These are phyloP conservation scores for Ophiostoma novo-ulmi DNA, from an alignment of 2,329 filamentous ascomycete genomes.

Conservation along the genomic window DNA sequence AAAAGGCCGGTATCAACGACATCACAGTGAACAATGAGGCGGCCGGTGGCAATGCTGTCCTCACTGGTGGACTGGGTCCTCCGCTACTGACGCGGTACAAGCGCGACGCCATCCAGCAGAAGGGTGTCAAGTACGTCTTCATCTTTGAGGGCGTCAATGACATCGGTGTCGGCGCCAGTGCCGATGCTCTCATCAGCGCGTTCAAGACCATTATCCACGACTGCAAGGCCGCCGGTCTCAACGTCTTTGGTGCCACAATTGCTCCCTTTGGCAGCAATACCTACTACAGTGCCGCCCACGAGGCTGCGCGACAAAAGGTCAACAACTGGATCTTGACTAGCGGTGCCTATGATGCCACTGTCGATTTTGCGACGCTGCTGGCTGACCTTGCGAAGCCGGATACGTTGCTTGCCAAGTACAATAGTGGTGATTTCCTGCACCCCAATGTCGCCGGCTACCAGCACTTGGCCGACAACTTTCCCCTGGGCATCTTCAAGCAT, in stretches of 20 bases:
- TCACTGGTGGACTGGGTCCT: background rate
- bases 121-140: background rate
- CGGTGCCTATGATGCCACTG: background rate
- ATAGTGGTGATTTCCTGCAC: background rate
- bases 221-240: slow-evolving; percentile 50
- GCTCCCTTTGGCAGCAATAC: slow-evolving; percentile 49
- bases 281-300: background rate
- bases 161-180: slow-evolving; percentile 50
- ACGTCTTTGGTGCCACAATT: slow-evolving; percentile 59
- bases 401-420: background rate
- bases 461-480: slow-evolving; percentile 4
- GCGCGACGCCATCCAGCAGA: background rate
- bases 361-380: background rate
- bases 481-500: background rate
- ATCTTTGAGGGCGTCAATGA: slow-evolving; percentile 40
- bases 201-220: slow-evolving; percentile 54
- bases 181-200: slow-evolving; percentile 49
- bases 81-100: background rate
- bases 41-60: background rate
- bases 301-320: background rate
- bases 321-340: background rate
- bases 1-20: background rate
- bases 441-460: background rate
- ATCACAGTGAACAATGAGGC: background rate
- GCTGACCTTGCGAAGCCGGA: background rate